These are phyloP conservation scores for Trametes versicolor DNA, from an alignment of 1,284 basidiomycete species.

Conservation along the genomic window DNA sequence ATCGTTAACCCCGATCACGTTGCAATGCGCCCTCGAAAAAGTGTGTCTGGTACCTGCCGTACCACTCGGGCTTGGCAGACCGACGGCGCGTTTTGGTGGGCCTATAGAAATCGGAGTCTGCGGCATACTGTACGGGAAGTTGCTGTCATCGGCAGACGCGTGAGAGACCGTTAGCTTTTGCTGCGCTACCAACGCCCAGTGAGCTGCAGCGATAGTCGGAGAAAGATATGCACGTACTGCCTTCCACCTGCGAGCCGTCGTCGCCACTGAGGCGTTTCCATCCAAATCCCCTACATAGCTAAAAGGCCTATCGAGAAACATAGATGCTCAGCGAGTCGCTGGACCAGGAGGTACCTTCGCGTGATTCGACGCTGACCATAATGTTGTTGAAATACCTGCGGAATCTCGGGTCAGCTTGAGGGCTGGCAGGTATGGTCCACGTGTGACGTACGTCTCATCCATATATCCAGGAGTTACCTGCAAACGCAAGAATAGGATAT, in stretches of 20 bases:
- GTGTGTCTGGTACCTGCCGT: not conserved
- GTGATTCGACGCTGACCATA: constrained; percentile 25
- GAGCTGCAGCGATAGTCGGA: not conserved
- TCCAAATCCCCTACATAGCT: not conserved
- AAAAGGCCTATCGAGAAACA: constrained; percentile 12
- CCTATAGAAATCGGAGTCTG: not conserved
- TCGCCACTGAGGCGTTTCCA: not conserved
- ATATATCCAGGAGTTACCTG: no score
- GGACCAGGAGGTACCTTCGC: not conserved
- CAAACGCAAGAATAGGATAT: no score
- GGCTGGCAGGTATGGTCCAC: no score
- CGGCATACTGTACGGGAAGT: constrained; percentile 5
- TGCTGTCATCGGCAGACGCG: not conserved
- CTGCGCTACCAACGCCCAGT: not conserved
- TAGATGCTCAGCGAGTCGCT: constrained; percentile 1
- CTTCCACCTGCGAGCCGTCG: constrained; percentile 3
- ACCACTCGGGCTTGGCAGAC: not conserved
- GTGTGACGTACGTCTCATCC: no score
- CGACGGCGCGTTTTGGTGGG: not conserved
- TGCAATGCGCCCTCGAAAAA: no score
- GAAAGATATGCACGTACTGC: not conserved
- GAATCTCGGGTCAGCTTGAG: no score
- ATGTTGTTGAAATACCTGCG: constrained; percentile 22
- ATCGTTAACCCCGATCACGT: no score
- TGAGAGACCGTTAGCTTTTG: not conserved